Conservation (phyloP, 257 asterid species). For the Linderniella brevidens region DNA sequence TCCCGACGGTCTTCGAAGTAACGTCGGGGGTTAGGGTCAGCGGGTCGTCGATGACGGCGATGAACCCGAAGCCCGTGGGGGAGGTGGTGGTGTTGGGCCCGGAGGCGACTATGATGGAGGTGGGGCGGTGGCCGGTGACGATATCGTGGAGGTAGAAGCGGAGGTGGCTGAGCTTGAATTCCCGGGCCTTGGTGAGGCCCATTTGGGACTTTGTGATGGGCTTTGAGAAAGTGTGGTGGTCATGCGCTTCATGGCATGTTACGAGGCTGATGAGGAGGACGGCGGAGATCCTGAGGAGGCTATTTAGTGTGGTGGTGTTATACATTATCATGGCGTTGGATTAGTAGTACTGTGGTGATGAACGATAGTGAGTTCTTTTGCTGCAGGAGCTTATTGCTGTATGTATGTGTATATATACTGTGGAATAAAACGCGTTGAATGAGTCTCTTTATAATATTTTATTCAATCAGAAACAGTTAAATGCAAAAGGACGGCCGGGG, state of each 20-base stretch:
- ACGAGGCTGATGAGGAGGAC: slow-evolving; percentile 2
- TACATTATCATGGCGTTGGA: too few relatives aligned
- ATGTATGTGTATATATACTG: too few relatives aligned
- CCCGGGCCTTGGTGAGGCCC: slow-evolving; percentile 12
- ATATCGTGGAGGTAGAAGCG: slow-evolving; percentile 38
- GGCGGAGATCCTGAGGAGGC: slow-evolving; percentile 7
- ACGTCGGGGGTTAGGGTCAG: slow-evolving; percentile 17
- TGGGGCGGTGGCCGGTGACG: slow-evolving; percentile 21
- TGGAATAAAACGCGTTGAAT: too few relatives aligned
- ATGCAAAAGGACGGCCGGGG: too few relatives aligned
- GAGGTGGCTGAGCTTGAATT: slow-evolving; percentile 31
- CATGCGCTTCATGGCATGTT: neutral
- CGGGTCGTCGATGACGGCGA: slow-evolving; percentile 28
- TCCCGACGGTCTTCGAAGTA: slow-evolving; percentile 19
- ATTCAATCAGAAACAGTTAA: too few relatives aligned
- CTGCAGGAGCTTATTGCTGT: too few relatives aligned
- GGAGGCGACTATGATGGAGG: slow-evolving; percentile 16
- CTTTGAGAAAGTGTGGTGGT: slow-evolving; percentile 4
- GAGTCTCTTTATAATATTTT: too few relatives aligned
- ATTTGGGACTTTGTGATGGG: slow-evolving; percentile 8
- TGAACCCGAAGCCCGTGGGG: slow-evolving; percentile 20
- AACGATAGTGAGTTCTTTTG: too few relatives aligned
- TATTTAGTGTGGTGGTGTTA: neutral
- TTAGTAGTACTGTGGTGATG: too few relatives aligned
- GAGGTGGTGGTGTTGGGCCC: slow-evolving; percentile 22